Evolutionary conservation across 805 yeast species (phyloP).

Genomic region (Crinitomyces ghanaensis): DNA sequence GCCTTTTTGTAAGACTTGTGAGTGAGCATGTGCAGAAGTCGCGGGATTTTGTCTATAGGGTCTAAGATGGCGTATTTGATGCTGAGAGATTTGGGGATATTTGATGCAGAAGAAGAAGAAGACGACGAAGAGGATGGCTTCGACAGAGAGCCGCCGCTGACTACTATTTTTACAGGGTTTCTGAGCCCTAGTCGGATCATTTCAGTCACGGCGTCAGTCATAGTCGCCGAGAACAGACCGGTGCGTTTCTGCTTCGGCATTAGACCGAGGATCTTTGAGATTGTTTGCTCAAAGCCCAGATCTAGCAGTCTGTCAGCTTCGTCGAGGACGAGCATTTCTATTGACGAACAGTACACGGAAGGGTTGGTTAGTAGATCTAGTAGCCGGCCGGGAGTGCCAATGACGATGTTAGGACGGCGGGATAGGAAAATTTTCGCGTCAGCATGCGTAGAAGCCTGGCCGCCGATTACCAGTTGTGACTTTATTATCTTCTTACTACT

Average conservation of each 20-base stretch:
- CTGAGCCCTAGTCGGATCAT: constrained; percentile 83
- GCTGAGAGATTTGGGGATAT: constrained; percentile 52
- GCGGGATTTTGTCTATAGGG: constrained; percentile 51
- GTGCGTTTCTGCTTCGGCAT: constrained; percentile 89
- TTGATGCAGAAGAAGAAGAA: constrained; percentile 17
- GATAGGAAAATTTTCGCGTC: constrained; percentile 52
- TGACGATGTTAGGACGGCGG: constrained; percentile 56
- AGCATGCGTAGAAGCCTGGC: constrained; percentile 37
- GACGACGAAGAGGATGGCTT: too few relatives aligned
- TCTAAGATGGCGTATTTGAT: constrained; percentile 49
- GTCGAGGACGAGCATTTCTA: constrained; percentile 72
- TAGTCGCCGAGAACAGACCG: constrained; percentile 89
- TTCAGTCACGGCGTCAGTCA: constrained; percentile 66
- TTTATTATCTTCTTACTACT: constrained; percentile 7
- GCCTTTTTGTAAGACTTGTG: constrained; percentile 58
- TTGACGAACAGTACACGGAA: constrained; percentile 45
- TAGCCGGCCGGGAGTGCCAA: constrained; percentile 89
- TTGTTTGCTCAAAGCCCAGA: constrained; percentile 57
- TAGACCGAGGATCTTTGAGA: constrained; percentile 50
- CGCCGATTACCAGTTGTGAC: constrained; percentile 31
- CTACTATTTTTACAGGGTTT: constrained; percentile 82
- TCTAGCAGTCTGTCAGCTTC: constrained; percentile 92
- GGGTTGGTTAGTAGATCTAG: constrained; percentile 55
- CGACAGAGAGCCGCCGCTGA: constrained; percentile 39
- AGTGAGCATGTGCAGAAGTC: constrained; percentile 41